Evolutionary conservation across 352 stramenopile species (phyloP).

Genomic region (Phytophthora tentaculata): DNA sequence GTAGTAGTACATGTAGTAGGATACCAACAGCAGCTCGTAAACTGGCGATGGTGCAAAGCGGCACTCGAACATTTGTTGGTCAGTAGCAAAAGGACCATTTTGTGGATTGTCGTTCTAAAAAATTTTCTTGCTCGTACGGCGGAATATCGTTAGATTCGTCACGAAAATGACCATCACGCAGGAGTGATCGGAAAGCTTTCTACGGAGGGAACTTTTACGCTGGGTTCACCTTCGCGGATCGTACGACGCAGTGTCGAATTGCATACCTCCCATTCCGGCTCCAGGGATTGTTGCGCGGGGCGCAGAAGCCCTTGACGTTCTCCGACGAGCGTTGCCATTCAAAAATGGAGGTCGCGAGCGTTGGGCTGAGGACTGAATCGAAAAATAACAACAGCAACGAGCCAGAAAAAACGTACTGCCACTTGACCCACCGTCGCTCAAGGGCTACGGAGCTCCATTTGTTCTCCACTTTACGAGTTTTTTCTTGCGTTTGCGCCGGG

Average conservation of each 20-base stretch:
- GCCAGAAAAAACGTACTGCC: conserved; percentile 25
- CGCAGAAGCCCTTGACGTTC: conserved; percentile 16
- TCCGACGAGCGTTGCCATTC: conserved; percentile 1
- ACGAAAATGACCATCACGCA: too few relatives aligned
- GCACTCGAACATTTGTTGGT: not conserved
- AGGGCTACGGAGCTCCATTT: not conserved
- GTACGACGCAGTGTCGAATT: conserved; percentile 22
- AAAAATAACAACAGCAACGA: conserved; percentile 32
- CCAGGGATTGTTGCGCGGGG: conserved; percentile 11
- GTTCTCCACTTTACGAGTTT: conserved; percentile 3
- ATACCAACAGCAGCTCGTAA: too few relatives aligned
- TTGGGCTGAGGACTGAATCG: conserved; percentile 19
- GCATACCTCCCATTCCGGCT: conserved; percentile 11
- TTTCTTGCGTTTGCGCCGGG: conserved; percentile 20
- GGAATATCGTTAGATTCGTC: conserved; percentile 2
- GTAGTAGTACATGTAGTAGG: too few relatives aligned
- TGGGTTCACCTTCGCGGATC: conserved; percentile 18
- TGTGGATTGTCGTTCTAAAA: too few relatives aligned
- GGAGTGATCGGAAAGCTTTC: too few relatives aligned
- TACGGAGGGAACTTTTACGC: not conserved
- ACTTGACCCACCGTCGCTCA: not conserved
- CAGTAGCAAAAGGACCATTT: too few relatives aligned
- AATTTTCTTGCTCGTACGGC: not conserved
- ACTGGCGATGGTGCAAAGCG: not conserved
- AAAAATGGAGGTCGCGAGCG: conserved; percentile 24